These are phyloP conservation scores for Vigna reflexopilosa DNA, from an alignment of 306 rosid genomes.

Conservation along the genomic window DNA sequence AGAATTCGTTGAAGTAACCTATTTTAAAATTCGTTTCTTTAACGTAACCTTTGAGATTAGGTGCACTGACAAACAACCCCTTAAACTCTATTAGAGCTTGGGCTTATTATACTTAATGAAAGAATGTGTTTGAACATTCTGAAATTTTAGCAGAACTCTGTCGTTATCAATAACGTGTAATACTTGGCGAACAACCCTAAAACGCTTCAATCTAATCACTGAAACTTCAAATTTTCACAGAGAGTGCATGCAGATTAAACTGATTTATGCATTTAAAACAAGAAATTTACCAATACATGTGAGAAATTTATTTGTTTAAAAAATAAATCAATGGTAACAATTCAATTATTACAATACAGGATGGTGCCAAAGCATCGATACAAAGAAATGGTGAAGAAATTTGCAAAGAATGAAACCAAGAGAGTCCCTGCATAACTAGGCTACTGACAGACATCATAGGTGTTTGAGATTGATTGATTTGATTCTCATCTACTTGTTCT, in stretches of 20 bases:
- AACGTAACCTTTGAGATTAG: too few species aligned
- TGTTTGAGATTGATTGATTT: background rate
- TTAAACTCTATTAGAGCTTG: too few species aligned
- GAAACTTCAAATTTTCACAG: background rate
- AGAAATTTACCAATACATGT: background rate
- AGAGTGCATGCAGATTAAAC: background rate
- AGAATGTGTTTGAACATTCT: too few species aligned
- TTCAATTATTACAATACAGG: conserved; percentile 25
- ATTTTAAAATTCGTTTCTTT: too few species aligned
- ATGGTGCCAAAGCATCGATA: conserved; percentile 17
- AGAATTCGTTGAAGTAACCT: too few species aligned
- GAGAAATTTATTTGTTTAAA: conserved; percentile 11
- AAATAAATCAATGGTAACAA: conserved; percentile 28
- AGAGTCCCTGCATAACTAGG: background rate
- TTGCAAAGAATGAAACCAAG: conserved; percentile 53
- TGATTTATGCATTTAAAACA: background rate
- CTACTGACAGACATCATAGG: background rate
- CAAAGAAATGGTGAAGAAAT: conserved; percentile 31
- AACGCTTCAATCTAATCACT: too few species aligned
- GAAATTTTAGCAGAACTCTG: too few species aligned
- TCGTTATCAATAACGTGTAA: too few species aligned
- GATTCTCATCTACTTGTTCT: conserved; percentile 45
- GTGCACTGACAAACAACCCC: too few species aligned
- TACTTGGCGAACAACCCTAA: too few species aligned
- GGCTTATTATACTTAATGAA: too few species aligned